These are phyloP conservation scores for Trypanosoma theileri DNA, from an alignment of 208 protist species.

Conservation along the genomic window DNA sequence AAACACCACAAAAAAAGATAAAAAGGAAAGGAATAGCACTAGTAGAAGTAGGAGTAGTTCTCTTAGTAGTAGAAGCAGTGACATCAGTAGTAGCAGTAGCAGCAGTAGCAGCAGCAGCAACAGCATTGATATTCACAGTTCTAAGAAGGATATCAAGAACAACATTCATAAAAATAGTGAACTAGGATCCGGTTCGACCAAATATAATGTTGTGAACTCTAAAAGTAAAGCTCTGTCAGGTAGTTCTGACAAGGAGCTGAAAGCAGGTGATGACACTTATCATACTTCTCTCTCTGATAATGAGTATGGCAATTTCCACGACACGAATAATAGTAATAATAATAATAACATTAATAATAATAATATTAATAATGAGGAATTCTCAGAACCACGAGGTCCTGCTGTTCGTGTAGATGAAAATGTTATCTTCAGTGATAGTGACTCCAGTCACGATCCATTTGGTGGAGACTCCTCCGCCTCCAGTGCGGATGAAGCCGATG, in stretches of 20 bases:
- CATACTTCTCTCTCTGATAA: background rate
- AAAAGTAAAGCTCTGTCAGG: background rate
- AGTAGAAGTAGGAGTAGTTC: slow-evolving; percentile 7
- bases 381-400: background rate
- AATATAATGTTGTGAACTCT: too few species aligned
- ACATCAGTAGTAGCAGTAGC: background rate
- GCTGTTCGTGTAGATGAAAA: slow-evolving; percentile 17
- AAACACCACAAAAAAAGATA: slow-evolving; percentile 9
- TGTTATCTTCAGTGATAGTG: slow-evolving; percentile 16
- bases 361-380: background rate
- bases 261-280: background rate
- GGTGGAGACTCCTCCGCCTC: slow-evolving; percentile 5
- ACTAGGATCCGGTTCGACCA: too few species aligned
- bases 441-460: slow-evolving; percentile 18
- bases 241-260: background rate
- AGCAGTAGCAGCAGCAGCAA: background rate
- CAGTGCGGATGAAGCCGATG: slow-evolving; percentile 22
- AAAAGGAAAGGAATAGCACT: slow-evolving; percentile 18
- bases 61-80: background rate
- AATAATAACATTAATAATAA: background rate
- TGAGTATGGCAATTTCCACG: background rate
- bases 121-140: background rate
- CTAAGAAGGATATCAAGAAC: background rate
- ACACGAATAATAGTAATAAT: background rate
- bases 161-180: background rate